Evolutionary conservation across 1,139 yeast genomes (phyloP).

Genomic region (Taphrina pruni): DNA sequence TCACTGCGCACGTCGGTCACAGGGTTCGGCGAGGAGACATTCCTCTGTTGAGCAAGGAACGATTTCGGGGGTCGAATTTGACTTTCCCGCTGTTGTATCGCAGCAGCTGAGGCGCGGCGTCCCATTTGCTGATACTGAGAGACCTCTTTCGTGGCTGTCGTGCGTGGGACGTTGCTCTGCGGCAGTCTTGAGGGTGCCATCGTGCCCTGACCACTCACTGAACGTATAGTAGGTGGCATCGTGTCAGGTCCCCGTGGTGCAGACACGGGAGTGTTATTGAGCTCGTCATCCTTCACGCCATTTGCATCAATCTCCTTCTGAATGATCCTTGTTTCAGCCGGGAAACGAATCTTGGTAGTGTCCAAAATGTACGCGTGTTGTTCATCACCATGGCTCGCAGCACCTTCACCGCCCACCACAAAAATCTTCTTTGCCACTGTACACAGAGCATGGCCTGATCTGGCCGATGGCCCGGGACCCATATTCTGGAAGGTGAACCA

Average conservation of each 20-base stretch:
- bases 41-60: conserved; percentile 5
- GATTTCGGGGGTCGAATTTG: conserved; percentile 1
- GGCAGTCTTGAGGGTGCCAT: conserved; percentile 33
- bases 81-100: conserved; percentile 3
- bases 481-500: conserved; percentile 72
- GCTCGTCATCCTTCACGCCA: background rate
- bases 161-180: conserved; percentile 10
- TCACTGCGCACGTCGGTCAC: background rate
- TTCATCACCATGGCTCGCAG: conserved; percentile 48
- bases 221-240: conserved; percentile 20
- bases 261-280: background rate
- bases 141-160: background rate
- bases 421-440: conserved; percentile 72
- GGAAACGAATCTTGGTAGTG: conserved; percentile 49
- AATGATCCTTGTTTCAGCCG: conserved; percentile 42
- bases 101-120: conserved; percentile 15
- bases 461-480: conserved; percentile 73
- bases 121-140: conserved; percentile 6
- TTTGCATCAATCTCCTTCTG: background rate
- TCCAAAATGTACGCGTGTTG: conserved; percentile 54
- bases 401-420: conserved; percentile 78
- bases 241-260: background rate
- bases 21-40: conserved; percentile 6
- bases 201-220: conserved; percentile 37
- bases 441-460: conserved; percentile 94